Base-by-base conservation (phyloP, 345 rosid species). In the Populus pruinosa region DNA sequence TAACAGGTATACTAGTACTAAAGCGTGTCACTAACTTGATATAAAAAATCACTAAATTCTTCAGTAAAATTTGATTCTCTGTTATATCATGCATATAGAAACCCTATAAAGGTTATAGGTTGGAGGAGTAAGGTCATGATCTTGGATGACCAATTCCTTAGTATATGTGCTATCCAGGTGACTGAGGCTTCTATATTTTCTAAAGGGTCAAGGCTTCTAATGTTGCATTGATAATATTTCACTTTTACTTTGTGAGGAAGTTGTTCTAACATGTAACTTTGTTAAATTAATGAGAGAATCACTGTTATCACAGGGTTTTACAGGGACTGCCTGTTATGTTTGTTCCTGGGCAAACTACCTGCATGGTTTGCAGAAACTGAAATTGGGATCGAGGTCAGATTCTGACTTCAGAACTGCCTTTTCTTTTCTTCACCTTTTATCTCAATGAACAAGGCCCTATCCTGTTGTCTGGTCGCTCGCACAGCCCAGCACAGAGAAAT, bases 121-220 rank as follows among this genome's bases (percentile, higher is more conserved):
- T 27, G 1, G 29, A 27, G 35, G 5, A 33, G 35, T 0, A 33
- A 0, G 0, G 33, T 2, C 33, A 33, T 4, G 35, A 33, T 33
- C 77, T 93, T 95, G 80, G 86, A 83, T 17, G 99, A 93, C 41
- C 89, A 82, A 43, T 88, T 82, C 21, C 94, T 94, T 59, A 93
- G 98, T 75, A 82, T 90, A 79, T 95, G 97, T 96, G 91, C 86
- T 80, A 86, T 93, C 74, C 99, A 95, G 98, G 98, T 94, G 77
- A 82, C 69, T 44, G 44, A 74, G 67, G 69, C 62, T 55, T 66
- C 74, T 36, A 25, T 38, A 74, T 1, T 36, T 10, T 74, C 38
- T 50, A 2, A 12, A 61, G 13, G 47, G 73, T 8, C 2, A 9
- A 20, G 59, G 59, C 6, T 20, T 20, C 59, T n/a, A 53, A 6